These are phyloP conservation scores for Musa schizocarpa DNA, from an alignment of 176 grass and related monocot species.

Conservation along the genomic window DNA sequence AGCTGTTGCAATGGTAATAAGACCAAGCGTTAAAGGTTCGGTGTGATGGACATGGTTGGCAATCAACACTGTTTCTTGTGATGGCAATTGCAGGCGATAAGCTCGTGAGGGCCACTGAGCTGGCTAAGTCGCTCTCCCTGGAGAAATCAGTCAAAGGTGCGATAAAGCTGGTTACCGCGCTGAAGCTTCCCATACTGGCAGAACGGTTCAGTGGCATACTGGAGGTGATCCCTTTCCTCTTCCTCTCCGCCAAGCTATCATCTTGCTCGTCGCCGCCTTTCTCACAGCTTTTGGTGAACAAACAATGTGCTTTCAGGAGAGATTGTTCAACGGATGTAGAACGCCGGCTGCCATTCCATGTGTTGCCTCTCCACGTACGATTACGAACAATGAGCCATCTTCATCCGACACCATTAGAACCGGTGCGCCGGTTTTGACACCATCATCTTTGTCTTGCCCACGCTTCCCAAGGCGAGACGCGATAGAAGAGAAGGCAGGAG, in stretches of 20 bases:
- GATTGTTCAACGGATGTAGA: slow-evolving; percentile 42
- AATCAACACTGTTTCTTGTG: background rate
- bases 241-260: background rate
- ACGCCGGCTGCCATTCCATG: background rate
- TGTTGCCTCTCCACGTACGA: background rate
- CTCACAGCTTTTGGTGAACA: background rate
- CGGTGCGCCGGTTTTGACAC: slow-evolving; percentile 4
- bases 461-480: slow-evolving; percentile 16
- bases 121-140: slow-evolving; percentile 58
- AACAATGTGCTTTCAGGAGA: slow-evolving; percentile 46
- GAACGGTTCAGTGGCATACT: slow-evolving; percentile 76
- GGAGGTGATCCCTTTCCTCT: slow-evolving; percentile 39
- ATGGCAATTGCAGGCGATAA: slow-evolving; percentile 53
- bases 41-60: background rate
- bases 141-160: slow-evolving; percentile 93
- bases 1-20: slow-evolving; percentile 76
- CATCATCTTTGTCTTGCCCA: slow-evolving; percentile 10
- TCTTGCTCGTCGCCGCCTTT: too few relatives aligned
- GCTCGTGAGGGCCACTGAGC: slow-evolving; percentile 73
- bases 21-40: background rate
- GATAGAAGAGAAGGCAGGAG: slow-evolving; percentile 11
- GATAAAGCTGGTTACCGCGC: slow-evolving; percentile 71
- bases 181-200: slow-evolving; percentile 82
- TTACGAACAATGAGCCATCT: slow-evolving; percentile 1
- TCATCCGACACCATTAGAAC: slow-evolving; percentile 18